phyloP scores from a whole-genome alignment of 306 rosid species.

The Alnus glutinosa region DNA sequence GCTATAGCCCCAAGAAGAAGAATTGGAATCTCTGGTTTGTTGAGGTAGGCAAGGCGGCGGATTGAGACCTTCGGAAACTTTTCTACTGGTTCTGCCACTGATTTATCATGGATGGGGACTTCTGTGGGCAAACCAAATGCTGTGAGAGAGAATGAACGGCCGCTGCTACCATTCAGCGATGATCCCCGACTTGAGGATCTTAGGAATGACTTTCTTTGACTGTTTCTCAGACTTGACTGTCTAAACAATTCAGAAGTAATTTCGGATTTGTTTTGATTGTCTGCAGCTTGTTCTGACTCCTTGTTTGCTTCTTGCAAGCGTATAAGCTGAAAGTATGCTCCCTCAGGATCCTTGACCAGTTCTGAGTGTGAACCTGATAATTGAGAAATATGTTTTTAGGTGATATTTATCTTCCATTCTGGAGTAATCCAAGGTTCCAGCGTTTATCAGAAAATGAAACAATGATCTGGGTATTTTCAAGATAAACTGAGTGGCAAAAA shows the following conservation, averaged over 20 bases:
- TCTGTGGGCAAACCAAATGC: conserved; percentile 26
- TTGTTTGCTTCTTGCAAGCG: conserved; percentile 50
- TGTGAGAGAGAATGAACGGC: conserved; percentile 11
- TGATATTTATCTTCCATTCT: not conserved
- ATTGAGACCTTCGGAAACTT: not conserved
- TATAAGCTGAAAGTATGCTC: conserved; percentile 66
- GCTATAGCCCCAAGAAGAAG: conserved; percentile 14
- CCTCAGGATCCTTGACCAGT: conserved; percentile 55
- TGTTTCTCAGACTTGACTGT: conserved; percentile 12
- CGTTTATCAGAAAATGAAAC: not conserved
- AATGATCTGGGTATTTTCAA: not conserved
- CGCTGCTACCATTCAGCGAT: conserved; percentile 6
- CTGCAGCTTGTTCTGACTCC: conserved; percentile 12
- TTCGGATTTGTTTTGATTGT: conserved; percentile 12
- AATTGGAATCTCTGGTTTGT: conserved; percentile 11
- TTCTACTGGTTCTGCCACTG: not conserved
- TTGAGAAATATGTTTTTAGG: conserved; percentile 12
- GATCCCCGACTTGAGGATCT: conserved; percentile 27
- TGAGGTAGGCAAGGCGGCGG: conserved; percentile 10
- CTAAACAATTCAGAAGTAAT: not conserved
- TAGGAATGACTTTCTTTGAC: conserved; percentile 21
- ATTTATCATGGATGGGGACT: not conserved
- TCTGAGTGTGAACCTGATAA: conserved; percentile 58
- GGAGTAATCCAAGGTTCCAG: not conserved
- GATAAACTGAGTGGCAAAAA: not conserved